Base-by-base conservation (phyloP, 2,329 filamentous ascomycete genomes). In the Sordariomycetes sp. region DNA sequence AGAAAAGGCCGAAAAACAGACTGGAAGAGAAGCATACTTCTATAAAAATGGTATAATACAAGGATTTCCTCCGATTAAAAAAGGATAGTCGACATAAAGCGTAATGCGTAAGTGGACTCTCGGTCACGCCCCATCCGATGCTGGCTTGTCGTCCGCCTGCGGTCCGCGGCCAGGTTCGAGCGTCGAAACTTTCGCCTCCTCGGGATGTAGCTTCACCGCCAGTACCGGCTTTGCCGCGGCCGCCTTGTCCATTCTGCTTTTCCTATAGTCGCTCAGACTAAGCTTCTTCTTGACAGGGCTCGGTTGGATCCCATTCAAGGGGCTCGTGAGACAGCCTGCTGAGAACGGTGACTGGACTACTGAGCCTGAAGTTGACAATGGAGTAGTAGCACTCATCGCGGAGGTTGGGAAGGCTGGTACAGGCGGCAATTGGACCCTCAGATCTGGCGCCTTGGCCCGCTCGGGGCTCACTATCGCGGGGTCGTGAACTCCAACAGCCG, bases 201-300 rank as follows among this genome's bases (percentile, higher is more conserved):
- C 60, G 24, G 56, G 28, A 48, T 34, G 22, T 17, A 54, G 20
- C 39, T 59, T 59, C 53, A 54, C 65, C 61, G 39, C 62, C 61
- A 2, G 65, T 66, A 3, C 64, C 64, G 2, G 64, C 58, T 10
- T 66, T 65, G 42, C 74, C 2, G 75, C 45, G 20, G 45, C 74
- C 2, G 75, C 75, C n/a, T 56, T 56, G 63, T 77, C 79, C 70
- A 77, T 74, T 55, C 79, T 73, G 61, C 77, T 80, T 65, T 80
- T 82, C 10, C 75, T 79, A 63, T 86, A 86, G 64, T 86, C 83
- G 63, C 81, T 85, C 1, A 86, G 67, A 61, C 80, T 85, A 42
- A 86, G 69, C 67, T 85, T 86, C 73, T 86, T 86, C 69, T 84
- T 85, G 35, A 82, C 71, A 2, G 83, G 82, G 60, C 80, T 85